Percentiles rank a stretch among this genome's conserved stretches.
These are phyloP conservation scores for Hyaloscypha bicolor DNA, from an alignment of 495 filamentous ascomycete genomes.

Conservation along the genomic window DNA sequence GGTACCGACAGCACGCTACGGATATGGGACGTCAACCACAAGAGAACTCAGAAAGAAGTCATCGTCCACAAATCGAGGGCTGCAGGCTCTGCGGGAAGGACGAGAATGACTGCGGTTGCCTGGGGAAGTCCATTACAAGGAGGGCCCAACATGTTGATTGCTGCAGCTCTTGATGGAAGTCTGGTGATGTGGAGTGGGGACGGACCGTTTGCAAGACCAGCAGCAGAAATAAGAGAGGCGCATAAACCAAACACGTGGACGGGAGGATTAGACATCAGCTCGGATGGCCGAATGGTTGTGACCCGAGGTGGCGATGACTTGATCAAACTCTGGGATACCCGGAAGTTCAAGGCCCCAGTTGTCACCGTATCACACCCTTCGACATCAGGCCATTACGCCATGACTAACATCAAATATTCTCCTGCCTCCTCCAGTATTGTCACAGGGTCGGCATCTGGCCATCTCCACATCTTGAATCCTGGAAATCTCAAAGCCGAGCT, in stretches of 20 bases:
- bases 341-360: constrained; percentile 90
- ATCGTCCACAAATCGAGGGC: constrained; percentile 91
- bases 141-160: constrained; percentile 75
- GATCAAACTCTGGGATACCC: constrained; percentile 90
- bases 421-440: constrained; percentile 80
- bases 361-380: constrained; percentile 77
- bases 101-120: constrained; percentile 87
- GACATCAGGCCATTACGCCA: constrained; percentile 79
- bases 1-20: constrained; percentile 91
- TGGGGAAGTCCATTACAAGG: constrained; percentile 84
- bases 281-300: constrained; percentile 85
- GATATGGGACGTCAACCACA: constrained; percentile 94
- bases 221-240: constrained; percentile 84
- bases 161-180: constrained; percentile 87
- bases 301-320: constrained; percentile 86
- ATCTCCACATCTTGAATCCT: constrained; percentile 91
- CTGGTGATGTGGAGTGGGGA: constrained; percentile 91
- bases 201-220: constrained; percentile 82
- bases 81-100: constrained; percentile 83
- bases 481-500: constrained; percentile 84
- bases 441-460: constrained; percentile 82
- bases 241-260: constrained; percentile 89
- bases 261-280: constrained; percentile 86
- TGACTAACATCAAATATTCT: constrained; percentile 85
- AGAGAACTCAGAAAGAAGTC: constrained; percentile 84